A percentile compares a stretch with the other conserved stretches of the same genome.
Evolutionary conservation across 192 early-diverging fungal genomes (phyloP).

Genomic region (Gonapodya sp.): DNA sequence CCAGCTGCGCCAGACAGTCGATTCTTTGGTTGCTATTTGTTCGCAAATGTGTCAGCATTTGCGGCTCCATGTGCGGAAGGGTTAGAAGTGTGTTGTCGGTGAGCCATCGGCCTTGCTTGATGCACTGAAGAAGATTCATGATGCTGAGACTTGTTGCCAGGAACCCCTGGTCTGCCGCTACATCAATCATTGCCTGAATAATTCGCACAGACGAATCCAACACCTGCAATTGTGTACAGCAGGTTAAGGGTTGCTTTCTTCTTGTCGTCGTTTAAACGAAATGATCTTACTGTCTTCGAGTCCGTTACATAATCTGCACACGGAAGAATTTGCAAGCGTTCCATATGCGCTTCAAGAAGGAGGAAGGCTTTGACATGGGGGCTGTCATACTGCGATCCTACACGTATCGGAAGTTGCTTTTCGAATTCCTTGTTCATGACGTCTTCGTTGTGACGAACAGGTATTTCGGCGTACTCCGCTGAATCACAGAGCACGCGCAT

Average conservation of each 20-base stretch:
- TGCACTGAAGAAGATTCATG: constrained; percentile 79
- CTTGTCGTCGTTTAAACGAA: too few species aligned
- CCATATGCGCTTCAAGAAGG: constrained; percentile 80
- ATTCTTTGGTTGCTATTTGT: background rate
- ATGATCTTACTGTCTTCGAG: constrained; percentile 44
- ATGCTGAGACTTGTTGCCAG: constrained; percentile 52
- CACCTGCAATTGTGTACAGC: too few species aligned
- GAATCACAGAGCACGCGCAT: constrained; percentile 72
- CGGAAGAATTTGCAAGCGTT: constrained; percentile 60
- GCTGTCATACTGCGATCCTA: constrained; percentile 56
- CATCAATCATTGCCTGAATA: constrained; percentile 87
- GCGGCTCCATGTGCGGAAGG: constrained; percentile 39
- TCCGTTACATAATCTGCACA: constrained; percentile 88
- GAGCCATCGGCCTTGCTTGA: constrained; percentile 85
- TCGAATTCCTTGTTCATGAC: constrained; percentile 76
- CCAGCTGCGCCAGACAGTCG: constrained; percentile 8
- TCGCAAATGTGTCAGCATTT: constrained; percentile 11
- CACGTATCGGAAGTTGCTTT: constrained; percentile 52
- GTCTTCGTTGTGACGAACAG: constrained; percentile 94
- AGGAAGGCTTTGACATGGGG: constrained; percentile 88
- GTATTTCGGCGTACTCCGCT: constrained; percentile 81
- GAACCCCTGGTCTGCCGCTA: constrained; percentile 61
- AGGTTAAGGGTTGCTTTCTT: too few species aligned
- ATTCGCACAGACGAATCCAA: constrained; percentile 88
- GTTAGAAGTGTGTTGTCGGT: constrained; percentile 63